Base-by-base conservation (phyloP, 345 rosid genomes). In the Hibiscus syriacus region DNA sequence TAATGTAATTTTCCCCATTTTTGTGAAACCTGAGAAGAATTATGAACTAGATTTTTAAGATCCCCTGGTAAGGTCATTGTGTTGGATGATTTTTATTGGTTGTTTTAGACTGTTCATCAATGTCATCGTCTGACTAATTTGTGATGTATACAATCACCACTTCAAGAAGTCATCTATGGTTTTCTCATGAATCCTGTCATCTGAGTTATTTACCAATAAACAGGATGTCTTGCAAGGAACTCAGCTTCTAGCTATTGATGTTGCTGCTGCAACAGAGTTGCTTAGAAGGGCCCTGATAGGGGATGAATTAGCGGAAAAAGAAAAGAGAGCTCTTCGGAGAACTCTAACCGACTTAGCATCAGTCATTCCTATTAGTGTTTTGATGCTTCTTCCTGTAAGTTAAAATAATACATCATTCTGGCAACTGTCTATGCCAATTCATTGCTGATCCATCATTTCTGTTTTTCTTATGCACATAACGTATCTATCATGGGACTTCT, bases 221-320 rank as follows among this genome's bases (percentile, higher is more conserved):
- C 89, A 94, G 99, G 97, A 94, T 79, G 90, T 94, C 72, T 84
- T 86, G 85, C 99, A 91, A 83, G 99, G 99, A 66, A 89, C 99
- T 67, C 97, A 89, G 80, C 99, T 94, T 77, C 85, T 94, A 59
- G 97, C 87, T 39, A 81, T 88, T 75, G 99, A 94, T 80, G 91
- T 83, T 76, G 92, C 78, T 78, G 91, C 96, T 78, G 92, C 99
- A 13, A 74, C 69, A 82, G 96, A 75, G 52, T 80, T 94, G 76
- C 86, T 94, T 64, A 77, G 82, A 62, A 91, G 95, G 77, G 80
- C 71, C 61, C 56, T 91, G 70, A 71, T 85, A 72, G 97, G 99
- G 46, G 99, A 94, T 74, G 92, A 94, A 74, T 80, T 94, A 70
- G 83, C 99, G 27, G 86, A 79, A 73, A 91, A 87, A 80, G 97